Evolutionary conservation across 2,329 filamentous ascomycete species (phyloP).

Genomic region (Xylaria multiplex): DNA sequence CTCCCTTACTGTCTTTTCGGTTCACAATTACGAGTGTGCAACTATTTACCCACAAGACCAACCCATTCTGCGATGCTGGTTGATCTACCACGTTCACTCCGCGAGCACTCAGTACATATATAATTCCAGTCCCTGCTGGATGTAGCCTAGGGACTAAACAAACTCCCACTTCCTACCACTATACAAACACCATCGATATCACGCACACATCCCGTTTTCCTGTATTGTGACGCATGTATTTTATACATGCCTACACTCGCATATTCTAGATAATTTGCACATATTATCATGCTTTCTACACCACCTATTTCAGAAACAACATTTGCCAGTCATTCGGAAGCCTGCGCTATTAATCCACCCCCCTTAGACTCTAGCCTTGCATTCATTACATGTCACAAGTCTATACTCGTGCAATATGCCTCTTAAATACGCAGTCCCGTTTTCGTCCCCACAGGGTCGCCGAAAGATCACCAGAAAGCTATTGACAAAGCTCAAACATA

Average conservation of each 20-base stretch:
- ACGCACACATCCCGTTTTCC: neutral
- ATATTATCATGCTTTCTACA: neutral
- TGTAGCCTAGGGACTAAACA: neutral
- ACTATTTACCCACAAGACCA: neutral
- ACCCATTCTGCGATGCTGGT: neutral
- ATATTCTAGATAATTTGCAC: neutral
- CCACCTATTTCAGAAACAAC: neutral
- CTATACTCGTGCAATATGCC: slow-evolving; percentile 30
- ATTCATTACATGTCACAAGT: slow-evolving; percentile 22
- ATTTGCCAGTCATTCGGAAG: neutral
- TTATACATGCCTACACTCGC: neutral
- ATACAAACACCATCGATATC: neutral
- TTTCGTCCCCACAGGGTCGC: slow-evolving; percentile 30
- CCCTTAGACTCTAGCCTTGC: neutral
- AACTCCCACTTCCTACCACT: neutral
- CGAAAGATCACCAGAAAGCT: slow-evolving; percentile 35
- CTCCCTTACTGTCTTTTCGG: neutral
- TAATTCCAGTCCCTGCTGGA: neutral
- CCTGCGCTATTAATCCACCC: slow-evolving; percentile 5
- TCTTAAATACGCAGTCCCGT: slow-evolving; percentile 10
- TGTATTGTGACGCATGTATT: neutral
- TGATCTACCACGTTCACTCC: neutral
- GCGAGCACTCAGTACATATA: neutral
- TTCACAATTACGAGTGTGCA: neutral
- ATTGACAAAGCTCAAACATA: slow-evolving; percentile 39